phyloP scores from a whole-genome alignment of 2,329 filamentous ascomycete genomes.

The Beauveria bassiana region DNA sequence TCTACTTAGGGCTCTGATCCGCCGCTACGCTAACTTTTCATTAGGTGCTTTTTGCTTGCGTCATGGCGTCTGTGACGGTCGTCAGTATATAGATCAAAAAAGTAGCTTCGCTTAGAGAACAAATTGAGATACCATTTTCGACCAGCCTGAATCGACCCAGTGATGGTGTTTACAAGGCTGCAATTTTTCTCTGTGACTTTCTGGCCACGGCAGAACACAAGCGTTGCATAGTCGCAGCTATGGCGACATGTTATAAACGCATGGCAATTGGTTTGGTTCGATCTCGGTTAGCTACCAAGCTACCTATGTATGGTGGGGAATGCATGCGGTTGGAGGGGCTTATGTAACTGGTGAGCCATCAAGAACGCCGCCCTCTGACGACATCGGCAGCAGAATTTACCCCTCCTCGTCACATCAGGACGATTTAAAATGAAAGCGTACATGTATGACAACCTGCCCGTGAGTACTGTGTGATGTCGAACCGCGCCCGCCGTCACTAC shows the following conservation, averaged over 20 bases:
- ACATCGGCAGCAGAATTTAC: not conserved
- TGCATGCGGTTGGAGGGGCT: conserved; percentile 4
- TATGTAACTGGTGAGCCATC: conserved; percentile 9
- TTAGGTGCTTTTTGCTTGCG: not conserved
- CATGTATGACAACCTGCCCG: conserved; percentile 47
- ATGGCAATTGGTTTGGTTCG: conserved; percentile 1
- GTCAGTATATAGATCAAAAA: not conserved
- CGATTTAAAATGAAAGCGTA: conserved; percentile 46
- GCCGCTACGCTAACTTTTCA: not conserved
- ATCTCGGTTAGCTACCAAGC: not conserved
- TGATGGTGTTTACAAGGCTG: not conserved
- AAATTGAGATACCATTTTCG: not conserved
- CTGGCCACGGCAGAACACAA: not conserved
- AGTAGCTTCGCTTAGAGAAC: not conserved
- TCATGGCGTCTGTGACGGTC: not conserved
- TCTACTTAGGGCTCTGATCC: no score
- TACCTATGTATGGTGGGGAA: not conserved
- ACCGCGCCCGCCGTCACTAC: not conserved
- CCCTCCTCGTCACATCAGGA: not conserved
- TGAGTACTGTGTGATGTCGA: conserved; percentile 24
- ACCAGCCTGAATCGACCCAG: not conserved
- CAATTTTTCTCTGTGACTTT: not conserved
- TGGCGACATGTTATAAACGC: not conserved
- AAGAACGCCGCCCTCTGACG: conserved; percentile 1
- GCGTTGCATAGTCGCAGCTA: not conserved